phyloP scores from a whole-genome alignment of 768 basidiomycete genomes.

The Mrakia blollopis region DNA sequence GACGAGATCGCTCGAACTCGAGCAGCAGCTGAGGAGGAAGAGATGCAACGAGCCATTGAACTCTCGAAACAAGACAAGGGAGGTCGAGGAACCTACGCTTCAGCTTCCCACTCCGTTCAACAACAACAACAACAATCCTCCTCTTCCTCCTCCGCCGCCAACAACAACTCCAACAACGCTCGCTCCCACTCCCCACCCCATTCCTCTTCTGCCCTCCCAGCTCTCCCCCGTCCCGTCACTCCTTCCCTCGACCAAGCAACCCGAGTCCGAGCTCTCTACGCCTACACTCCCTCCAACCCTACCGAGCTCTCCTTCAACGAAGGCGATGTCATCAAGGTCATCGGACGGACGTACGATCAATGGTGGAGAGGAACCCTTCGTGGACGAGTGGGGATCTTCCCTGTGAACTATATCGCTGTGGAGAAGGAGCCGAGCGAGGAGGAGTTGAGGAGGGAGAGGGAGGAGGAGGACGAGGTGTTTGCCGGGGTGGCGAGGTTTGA shows the following conservation, averaged over 20 bases:
- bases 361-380: conserved; percentile 95
- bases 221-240: not conserved
- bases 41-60: conserved; percentile 84
- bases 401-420: conserved; percentile 89
- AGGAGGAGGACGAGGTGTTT: conserved; percentile 84
- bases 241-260: conserved; percentile 50
- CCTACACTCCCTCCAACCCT: conserved; percentile 77
- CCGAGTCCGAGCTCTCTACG: conserved; percentile 80
- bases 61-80: conserved; percentile 90
- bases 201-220: conserved; percentile 30
- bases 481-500: conserved; percentile 80
- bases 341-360: conserved; percentile 87
- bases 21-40: conserved; percentile 68
- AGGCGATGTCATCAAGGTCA: conserved; percentile 90
- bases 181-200: conserved; percentile 27
- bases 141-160: conserved; percentile 10
- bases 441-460: conserved; percentile 73
- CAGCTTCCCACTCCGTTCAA: not conserved
- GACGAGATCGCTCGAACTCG: conserved; percentile 26
- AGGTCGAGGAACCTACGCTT: conserved; percentile 51
- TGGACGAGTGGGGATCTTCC: conserved; percentile 89
- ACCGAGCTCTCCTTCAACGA: conserved; percentile 88
- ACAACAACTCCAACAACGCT: not conserved
- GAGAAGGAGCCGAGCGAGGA: conserved; percentile 73
- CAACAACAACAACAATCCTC: not conserved